Conservation (phyloP, 441 rosid genomes). For the Bocquillonia castaneifolia region DNA sequence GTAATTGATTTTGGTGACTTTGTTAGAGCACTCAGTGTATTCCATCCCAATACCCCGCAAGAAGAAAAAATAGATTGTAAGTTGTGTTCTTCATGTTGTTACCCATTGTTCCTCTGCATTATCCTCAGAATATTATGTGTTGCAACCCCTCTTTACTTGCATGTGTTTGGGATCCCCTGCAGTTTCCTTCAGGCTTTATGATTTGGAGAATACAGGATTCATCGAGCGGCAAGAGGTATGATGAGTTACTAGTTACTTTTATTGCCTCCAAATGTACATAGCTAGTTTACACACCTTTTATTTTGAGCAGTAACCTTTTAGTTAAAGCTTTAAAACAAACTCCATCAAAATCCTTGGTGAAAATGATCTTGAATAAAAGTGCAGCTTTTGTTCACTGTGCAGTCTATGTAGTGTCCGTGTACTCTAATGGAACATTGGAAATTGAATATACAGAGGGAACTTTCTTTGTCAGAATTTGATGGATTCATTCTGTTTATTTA, state of each 20-base stretch:
- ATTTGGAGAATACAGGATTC: conserved; percentile 81
- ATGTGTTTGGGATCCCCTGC: conserved; percentile 27
- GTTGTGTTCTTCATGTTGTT: too few species aligned
- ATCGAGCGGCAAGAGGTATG: conserved; percentile 94
- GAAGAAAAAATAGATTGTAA: conserved; percentile 84
- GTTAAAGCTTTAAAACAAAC: background rate
- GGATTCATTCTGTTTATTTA: background rate
- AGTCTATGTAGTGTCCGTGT: background rate
- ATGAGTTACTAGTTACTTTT: conserved; percentile 14
- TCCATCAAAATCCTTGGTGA: background rate
- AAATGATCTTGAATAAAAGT: background rate
- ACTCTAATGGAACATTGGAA: background rate
- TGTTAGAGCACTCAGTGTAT: conserved; percentile 79
- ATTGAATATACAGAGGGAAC: background rate
- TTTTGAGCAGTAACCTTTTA: background rate
- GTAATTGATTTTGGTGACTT: conserved; percentile 91
- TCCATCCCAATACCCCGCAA: conserved; percentile 74
- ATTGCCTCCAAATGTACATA: conserved; percentile 6
- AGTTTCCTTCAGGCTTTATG: conserved; percentile 95
- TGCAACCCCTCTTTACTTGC: conserved; percentile 3
- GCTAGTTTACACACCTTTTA: background rate
- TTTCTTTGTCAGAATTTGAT: background rate
- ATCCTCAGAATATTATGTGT: background rate
- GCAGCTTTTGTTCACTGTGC: background rate
- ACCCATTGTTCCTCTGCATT: too few species aligned